A percentile compares a stretch with the other conserved stretches of the same genome.
These are phyloP conservation scores for Eucalyptus microcorys DNA, from an alignment of 345 rosid genomes.

Conservation along the genomic window DNA sequence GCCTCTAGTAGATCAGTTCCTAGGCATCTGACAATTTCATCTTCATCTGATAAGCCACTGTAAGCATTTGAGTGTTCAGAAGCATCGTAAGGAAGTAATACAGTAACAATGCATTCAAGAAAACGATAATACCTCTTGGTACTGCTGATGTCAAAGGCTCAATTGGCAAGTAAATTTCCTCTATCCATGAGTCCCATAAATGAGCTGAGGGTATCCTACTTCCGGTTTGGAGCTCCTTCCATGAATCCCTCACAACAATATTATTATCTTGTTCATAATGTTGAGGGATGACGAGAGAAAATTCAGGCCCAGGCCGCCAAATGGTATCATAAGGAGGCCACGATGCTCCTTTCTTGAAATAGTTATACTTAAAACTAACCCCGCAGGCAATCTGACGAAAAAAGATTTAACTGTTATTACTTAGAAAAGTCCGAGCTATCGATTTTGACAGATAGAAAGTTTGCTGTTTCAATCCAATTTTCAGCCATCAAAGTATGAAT, in stretches of 20 bases:
- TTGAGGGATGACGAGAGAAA: constrained; percentile 56
- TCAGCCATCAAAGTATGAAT: neutral
- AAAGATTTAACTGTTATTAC: neutral
- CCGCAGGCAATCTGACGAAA: constrained; percentile 58
- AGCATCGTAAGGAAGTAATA: constrained; percentile 17
- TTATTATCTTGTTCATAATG: constrained; percentile 20
- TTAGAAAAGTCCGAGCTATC: neutral
- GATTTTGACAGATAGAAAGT: neutral
- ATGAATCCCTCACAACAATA: constrained; percentile 69
- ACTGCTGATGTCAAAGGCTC: constrained; percentile 12
- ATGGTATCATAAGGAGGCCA: constrained; percentile 34
- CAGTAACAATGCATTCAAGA: constrained; percentile 1
- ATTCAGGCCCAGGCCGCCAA: constrained; percentile 88
- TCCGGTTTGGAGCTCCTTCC: constrained; percentile 33
- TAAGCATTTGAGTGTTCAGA: constrained; percentile 87
- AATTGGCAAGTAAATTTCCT: constrained; percentile 31
- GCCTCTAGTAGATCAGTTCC: constrained; percentile 12
- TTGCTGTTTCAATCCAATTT: neutral
- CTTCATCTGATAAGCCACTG: constrained; percentile 94
- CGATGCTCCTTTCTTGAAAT: constrained; percentile 40
- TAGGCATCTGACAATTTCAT: constrained; percentile 6
- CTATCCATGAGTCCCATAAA: constrained; percentile 78
- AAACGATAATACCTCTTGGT: constrained; percentile 47
- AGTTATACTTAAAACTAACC: constrained; percentile 76
- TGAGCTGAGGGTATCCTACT: constrained; percentile 15